Evolutionary conservation across 352 stramenopile genomes (phyloP).

Genomic region (Phytophthora colocasiae): DNA sequence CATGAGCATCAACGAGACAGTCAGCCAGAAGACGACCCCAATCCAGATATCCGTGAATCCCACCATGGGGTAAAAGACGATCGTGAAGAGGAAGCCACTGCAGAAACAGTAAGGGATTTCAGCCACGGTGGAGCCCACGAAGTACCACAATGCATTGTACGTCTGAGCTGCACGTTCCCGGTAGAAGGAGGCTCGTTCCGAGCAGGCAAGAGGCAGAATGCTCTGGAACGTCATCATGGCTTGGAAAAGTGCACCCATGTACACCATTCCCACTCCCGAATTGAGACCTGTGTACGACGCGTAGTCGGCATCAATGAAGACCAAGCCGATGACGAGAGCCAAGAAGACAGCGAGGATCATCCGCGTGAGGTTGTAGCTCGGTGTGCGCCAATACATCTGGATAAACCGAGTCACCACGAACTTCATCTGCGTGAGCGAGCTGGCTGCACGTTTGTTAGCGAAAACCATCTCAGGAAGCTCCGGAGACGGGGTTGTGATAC

Average conservation of each 20-base stretch:
- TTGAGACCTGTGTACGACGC: constrained; percentile 40
- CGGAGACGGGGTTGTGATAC: constrained; percentile 33
- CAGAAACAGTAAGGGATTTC: constrained; percentile 58
- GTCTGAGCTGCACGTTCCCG: constrained; percentile 14
- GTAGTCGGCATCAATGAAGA: constrained; percentile 52
- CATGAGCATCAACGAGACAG: constrained; percentile 32
- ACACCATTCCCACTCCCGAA: constrained; percentile 77
- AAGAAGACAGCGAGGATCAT: constrained; percentile 58
- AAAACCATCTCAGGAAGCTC: constrained; percentile 37
- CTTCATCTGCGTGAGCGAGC: constrained; percentile 31
- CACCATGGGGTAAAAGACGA: constrained; percentile 40
- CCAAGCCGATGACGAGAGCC: constrained; percentile 30
- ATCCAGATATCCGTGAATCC: constrained; percentile 20
- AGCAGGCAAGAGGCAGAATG: constrained; percentile 73
- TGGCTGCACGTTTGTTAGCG: constrained; percentile 37
- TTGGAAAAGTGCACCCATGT: constrained; percentile 80
- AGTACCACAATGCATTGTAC: constrained; percentile 20
- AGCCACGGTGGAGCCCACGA: constrained; percentile 48
- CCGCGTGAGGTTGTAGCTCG: constrained; percentile 18
- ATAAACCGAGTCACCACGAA: constrained; percentile 34
- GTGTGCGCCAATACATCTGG: constrained; percentile 37
- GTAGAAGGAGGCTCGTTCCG: constrained; percentile 22
- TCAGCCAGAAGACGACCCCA: constrained; percentile 33
- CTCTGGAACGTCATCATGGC: constrained; percentile 78
- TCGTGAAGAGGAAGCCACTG: constrained; percentile 43